These are phyloP conservation scores for Camellia granthamiana DNA, from an alignment of 148 eudicot genomes.

Conservation along the genomic window DNA sequence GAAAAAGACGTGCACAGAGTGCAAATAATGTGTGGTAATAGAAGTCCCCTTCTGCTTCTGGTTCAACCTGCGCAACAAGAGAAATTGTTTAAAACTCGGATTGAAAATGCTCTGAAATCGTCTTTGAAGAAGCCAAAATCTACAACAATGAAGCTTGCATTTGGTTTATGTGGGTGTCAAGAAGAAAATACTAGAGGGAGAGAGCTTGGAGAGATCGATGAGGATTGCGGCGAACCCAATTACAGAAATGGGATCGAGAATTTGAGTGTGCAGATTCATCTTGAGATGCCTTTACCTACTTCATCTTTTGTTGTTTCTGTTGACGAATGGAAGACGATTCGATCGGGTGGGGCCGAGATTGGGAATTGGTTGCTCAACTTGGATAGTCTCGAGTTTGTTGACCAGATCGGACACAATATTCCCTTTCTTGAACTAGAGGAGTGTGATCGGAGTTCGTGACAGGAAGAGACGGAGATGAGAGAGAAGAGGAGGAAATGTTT, in stretches of 20 bases:
- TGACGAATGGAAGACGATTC: slow-evolving; percentile 93
- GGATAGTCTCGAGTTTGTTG: slow-evolving; percentile 63
- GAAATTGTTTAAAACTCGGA: slow-evolving; percentile 46
- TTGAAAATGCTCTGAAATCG: slow-evolving; percentile 72
- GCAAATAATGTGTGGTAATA: no score
- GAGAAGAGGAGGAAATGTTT: no score
- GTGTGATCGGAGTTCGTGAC: slow-evolving; percentile 34
- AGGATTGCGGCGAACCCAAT: slow-evolving; percentile 53
- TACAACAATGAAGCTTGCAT: slow-evolving; percentile 74
- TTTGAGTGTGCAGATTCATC: slow-evolving; percentile 36
- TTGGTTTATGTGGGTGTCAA: slow-evolving; percentile 96
- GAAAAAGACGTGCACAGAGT: no score
- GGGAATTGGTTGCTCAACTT: slow-evolving; percentile 63
- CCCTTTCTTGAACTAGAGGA: slow-evolving; percentile 74
- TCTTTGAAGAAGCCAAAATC: slow-evolving; percentile 65
- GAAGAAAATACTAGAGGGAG: slow-evolving; percentile 54
- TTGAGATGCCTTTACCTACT: slow-evolving; percentile 60
- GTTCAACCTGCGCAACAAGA: slow-evolving; percentile 60
- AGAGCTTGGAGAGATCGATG: slow-evolving; percentile 72
- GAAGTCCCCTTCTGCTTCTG: slow-evolving; percentile 26
- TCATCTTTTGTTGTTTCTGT: slow-evolving; percentile 65
- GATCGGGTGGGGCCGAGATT: slow-evolving; percentile 58
- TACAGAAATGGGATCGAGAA: slow-evolving; percentile 61
- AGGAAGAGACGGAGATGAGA: no score
- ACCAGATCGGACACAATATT: slow-evolving; percentile 54